Evolutionary conservation across 495 filamentous ascomycete species (phyloP).

Genomic region (Penicillium turbatum): DNA sequence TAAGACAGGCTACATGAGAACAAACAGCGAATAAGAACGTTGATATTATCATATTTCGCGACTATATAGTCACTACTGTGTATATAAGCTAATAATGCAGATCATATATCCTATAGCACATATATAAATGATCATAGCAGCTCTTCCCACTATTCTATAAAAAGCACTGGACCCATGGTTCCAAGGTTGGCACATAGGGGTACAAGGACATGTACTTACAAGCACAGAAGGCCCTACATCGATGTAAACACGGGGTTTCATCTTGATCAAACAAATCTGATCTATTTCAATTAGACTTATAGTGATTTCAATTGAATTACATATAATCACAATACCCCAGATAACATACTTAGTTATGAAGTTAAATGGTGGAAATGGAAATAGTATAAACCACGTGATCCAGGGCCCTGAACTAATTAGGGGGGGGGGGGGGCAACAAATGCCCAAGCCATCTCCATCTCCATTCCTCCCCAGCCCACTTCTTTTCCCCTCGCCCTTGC

Average conservation of each 20-base stretch:
- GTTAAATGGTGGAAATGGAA: neutral
- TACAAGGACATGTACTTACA: neutral
- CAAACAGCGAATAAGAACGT: too few species aligned
- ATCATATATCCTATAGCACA: too few species aligned
- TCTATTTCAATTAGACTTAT: neutral
- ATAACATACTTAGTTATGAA: neutral
- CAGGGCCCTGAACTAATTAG: slow-evolving; percentile 4
- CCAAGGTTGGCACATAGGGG: neutral
- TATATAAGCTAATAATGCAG: neutral
- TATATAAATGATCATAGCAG: too few species aligned
- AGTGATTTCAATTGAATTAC: neutral
- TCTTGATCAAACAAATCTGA: neutral
- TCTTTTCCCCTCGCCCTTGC: slow-evolving; percentile 12
- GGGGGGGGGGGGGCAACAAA: slow-evolving; percentile 13
- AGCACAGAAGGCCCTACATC: neutral
- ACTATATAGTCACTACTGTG: too few species aligned
- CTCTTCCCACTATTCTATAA: slow-evolving; percentile 4
- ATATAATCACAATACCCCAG: neutral
- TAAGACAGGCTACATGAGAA: too few species aligned
- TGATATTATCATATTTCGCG: too few species aligned
- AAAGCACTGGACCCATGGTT: slow-evolving; percentile 1
- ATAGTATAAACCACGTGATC: slow-evolving; percentile 15
- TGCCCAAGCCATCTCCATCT: slow-evolving; percentile 23
- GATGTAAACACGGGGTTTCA: neutral
- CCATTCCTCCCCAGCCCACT: slow-evolving; percentile 23